These are phyloP conservation scores for Ilex asprella DNA, from an alignment of 257 asterid genomes.

Conservation along the genomic window DNA sequence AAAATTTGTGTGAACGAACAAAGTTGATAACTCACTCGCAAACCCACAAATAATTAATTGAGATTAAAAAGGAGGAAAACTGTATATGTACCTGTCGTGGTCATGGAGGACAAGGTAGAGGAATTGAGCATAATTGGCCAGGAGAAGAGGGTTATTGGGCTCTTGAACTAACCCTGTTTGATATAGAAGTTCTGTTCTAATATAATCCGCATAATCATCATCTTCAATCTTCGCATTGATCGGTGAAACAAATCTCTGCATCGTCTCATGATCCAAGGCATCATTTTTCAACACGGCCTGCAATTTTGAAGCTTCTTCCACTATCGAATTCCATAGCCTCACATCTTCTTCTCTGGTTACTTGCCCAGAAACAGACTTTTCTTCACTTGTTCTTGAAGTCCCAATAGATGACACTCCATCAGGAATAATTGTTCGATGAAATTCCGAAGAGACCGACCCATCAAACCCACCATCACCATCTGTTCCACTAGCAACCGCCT, in stretches of 20 bases:
- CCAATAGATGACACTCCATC: conserved; percentile 36
- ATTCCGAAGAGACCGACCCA: conserved; percentile 21
- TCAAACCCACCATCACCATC: conserved; percentile 82
- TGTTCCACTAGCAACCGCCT: conserved; percentile 49
- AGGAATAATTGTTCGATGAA: conserved; percentile 22
- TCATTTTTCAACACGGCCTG: conserved; percentile 34
- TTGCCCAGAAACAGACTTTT: conserved; percentile 45
- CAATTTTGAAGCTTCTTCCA: conserved; percentile 61
- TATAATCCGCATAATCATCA: conserved; percentile 38
- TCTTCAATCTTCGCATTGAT: conserved; percentile 53
- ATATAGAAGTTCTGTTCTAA: conserved; percentile 55
- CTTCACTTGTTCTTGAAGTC: conserved; percentile 38
- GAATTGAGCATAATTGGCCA: conserved; percentile 90
- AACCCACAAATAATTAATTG: not conserved
- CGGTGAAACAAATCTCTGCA: conserved; percentile 55
- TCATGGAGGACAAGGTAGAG: conserved; percentile 66
- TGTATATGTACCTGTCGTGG: conserved; percentile 64
- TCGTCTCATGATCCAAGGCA: conserved; percentile 59
- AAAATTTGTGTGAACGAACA: not conserved
- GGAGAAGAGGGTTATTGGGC: conserved; percentile 68
- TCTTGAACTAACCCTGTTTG: conserved; percentile 50
- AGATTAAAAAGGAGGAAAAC: not conserved
- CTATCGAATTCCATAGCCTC: conserved; percentile 56
- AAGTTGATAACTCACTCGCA: conserved; percentile 2
- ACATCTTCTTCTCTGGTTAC: conserved; percentile 40